These are phyloP conservation scores for Yarrowia sp. DNA, from an alignment of 805 yeast species.

Conservation along the genomic window DNA sequence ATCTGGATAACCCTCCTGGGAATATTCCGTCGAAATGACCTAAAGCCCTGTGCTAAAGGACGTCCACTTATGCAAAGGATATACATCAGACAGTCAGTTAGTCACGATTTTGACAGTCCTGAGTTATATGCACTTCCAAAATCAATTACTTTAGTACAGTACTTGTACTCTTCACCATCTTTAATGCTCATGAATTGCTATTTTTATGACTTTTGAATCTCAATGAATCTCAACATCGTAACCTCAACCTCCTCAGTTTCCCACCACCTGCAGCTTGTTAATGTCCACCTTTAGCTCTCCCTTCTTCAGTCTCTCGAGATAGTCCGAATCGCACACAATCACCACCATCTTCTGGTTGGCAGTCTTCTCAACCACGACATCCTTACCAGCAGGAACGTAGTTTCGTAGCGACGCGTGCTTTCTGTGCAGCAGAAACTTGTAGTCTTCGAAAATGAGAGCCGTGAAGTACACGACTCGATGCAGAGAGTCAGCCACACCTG, in stretches of 20 bases:
- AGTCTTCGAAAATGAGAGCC: constrained; percentile 17
- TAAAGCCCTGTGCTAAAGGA: too few species aligned
- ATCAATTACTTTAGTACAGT: too few species aligned
- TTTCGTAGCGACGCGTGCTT: not conserved
- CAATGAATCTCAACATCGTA: too few species aligned
- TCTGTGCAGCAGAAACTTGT: constrained; percentile 5
- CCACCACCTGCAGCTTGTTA: constrained; percentile 4
- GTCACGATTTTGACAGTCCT: too few species aligned
- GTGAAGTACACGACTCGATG: constrained; percentile 20
- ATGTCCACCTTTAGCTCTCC: constrained; percentile 9
- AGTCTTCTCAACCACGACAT: not conserved
- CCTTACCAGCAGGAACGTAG: constrained; percentile 18
- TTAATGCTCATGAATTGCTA: too few species aligned
- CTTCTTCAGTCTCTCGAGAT: not conserved
- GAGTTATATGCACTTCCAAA: too few species aligned
- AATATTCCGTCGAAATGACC: too few species aligned
- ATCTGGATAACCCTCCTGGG: too few species aligned
- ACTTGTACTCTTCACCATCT: too few species aligned
- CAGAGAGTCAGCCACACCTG: constrained; percentile 1
- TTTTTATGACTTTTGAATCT: too few species aligned
- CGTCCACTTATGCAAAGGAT: too few species aligned
- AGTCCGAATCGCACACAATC: constrained; percentile 1
- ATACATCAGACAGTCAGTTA: too few species aligned
- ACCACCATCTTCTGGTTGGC: not conserved
- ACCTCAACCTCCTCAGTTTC: not conserved